Evolutionary conservation across 2,329 filamentous ascomycete genomes (phyloP).

Genomic region (Myrmaecium sp.): DNA sequence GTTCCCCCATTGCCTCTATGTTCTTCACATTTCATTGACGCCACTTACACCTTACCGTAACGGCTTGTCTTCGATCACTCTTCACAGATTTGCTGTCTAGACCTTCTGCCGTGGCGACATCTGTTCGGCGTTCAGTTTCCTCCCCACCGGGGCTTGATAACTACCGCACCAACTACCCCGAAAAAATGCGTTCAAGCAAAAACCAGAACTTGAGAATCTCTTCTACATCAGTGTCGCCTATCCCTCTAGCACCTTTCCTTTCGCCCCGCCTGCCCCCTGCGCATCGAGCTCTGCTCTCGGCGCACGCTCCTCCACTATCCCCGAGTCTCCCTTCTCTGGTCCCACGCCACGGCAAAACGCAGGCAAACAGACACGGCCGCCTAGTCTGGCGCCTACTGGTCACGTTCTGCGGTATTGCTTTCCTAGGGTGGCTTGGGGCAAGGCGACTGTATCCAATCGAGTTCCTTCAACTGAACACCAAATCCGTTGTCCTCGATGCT

Average conservation of each 20-base stretch:
- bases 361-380: conserved; percentile 35
- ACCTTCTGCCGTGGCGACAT: no score
- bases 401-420: conserved; percentile 30
- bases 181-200: conserved; percentile 29
- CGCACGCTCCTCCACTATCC: conserved; percentile 53
- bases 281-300: conserved; percentile 42
- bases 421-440: conserved; percentile 15
- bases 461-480: neutral
- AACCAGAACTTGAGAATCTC: no score
- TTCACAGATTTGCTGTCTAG: no score
- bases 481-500: no score
- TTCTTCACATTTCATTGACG: no score
- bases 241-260: conserved; percentile 19
- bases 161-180: conserved; percentile 15
- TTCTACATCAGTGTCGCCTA: conserved; percentile 18
- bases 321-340: conserved; percentile 53
- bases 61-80: no score
- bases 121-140: no score
- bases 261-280: conserved; percentile 20
- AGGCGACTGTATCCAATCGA: conserved; percentile 2
- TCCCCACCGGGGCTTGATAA: no score
- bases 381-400: conserved; percentile 39
- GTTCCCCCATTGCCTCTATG: no score
- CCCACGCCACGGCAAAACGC: conserved; percentile 46
- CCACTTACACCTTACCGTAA: no score